Evolutionary conservation across 2,329 filamentous ascomycete genomes (phyloP), one percentile per base, ranked within the genome.

Genomic region (Calonectria crousiana): DNA sequence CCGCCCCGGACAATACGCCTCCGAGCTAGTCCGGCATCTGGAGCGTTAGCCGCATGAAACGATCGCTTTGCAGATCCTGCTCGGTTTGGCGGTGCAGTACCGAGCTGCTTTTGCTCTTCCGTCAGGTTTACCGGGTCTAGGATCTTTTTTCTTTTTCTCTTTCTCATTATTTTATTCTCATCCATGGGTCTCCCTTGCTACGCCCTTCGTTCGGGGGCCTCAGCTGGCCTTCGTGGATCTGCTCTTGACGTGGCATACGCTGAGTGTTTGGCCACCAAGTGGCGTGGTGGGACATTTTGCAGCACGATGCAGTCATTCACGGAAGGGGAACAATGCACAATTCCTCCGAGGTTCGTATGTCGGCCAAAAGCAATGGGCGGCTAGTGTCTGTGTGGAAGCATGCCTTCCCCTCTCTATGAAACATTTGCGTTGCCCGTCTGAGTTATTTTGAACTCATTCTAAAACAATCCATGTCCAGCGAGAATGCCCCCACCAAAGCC

Each of bases 1-100:
- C 60, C 28, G 23, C 56, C 60, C 41, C 60, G 38, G 38, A 34
- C 60, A 47, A 6, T n/a, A 47, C 60, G 56, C n/a, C 60, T 49
- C 60, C 60, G 60, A 65, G 41, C 60, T 65, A 65, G 60, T 49
- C 41, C 60, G 60, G 60, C 38, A 65, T 65, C 60, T 41, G 60
- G 60, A 65, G 38, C 13, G 41, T 65, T 65, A 65, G 60, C 60
- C 38, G 28, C 60, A 65, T 62, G 56, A 62, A 62, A 62, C 56
- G 56, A 62, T 62, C 56, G 56, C 56, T 62, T 26, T 62, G 56
- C 56, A 62, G 56, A 62, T 62, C 56, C 56, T 62, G 56, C 56
- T 62, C 56, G 36, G 34, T 62, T 38, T 41, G 56, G 26, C 56
- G 38, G 56, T 36, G 34, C 56, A 41, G n/a, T 30, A 20, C 34